Evolutionary conservation across 208 protist species (phyloP).

Genomic region (Wallacemonas sp.): DNA sequence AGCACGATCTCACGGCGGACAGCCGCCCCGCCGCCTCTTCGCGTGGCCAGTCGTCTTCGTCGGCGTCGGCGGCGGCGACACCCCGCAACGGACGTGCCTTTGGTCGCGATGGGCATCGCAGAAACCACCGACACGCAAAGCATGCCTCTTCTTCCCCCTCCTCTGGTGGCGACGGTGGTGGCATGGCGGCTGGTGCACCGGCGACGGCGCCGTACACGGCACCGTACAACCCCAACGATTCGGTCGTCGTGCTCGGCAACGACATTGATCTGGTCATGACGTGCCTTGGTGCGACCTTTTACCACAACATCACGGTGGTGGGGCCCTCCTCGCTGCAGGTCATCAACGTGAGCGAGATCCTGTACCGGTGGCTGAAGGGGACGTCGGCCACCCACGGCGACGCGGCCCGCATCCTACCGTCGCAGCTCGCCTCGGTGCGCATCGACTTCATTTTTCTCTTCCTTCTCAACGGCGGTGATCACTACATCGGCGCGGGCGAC

Average conservation of each 20-base stretch:
- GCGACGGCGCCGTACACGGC: conserved; percentile 1
- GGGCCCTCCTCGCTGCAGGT: conserved; percentile 80
- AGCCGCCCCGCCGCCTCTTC: not conserved
- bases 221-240: conserved; percentile 65
- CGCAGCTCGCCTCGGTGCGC: conserved; percentile 68
- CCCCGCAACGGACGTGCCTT: not conserved
- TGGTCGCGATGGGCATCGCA: too few species aligned
- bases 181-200: not conserved
- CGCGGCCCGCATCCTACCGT: conserved; percentile 26
- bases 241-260: conserved; percentile 72
- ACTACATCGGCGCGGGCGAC: conserved; percentile 80
- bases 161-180: not conserved
- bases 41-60: too few species aligned
- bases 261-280: conserved; percentile 88
- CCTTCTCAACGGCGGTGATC: conserved; percentile 84
- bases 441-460: conserved; percentile 88
- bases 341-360: conserved; percentile 64
- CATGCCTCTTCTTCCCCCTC: too few species aligned
- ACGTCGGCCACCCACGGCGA: conserved; percentile 37
- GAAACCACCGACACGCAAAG: too few species aligned
- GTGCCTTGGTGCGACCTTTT: conserved; percentile 76
- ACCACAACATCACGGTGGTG: conserved; percentile 80
- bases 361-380: conserved; percentile 76
- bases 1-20: not conserved
- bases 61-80: too few species aligned